Percentiles rank a stretch among this genome's conserved stretches.
Evolutionary conservation across 2,329 filamentous ascomycete species (phyloP).

Genomic region (Aspergillus melleus): DNA sequence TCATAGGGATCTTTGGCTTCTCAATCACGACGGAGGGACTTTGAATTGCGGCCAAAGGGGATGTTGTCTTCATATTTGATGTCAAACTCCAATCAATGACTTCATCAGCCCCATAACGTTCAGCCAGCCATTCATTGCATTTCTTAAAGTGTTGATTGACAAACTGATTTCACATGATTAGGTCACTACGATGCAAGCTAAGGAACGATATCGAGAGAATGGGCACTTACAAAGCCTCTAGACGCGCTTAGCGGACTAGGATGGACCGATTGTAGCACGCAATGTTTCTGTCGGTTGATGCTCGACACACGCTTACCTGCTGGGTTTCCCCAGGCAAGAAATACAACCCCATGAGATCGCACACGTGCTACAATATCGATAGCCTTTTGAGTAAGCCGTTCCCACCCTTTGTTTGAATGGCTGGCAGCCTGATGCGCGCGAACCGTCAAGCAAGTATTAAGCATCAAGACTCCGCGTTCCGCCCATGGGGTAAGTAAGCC

Average conservation of each 20-base stretch:
- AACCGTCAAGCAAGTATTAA: slow-evolving; percentile 95
- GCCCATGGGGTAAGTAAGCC: slow-evolving; percentile 93
- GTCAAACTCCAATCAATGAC: slow-evolving; percentile 82
- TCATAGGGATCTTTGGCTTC: slow-evolving; percentile 16
- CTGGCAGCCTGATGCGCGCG: slow-evolving; percentile 84
- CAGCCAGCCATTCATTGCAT: slow-evolving; percentile 67
- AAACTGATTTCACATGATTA: slow-evolving; percentile 30
- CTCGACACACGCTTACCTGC: slow-evolving; percentile 76
- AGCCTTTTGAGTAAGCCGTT: slow-evolving; percentile 84
- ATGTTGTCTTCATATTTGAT: slow-evolving; percentile 21
- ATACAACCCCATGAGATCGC: slow-evolving; percentile 80
- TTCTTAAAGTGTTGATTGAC: slow-evolving; percentile 49
- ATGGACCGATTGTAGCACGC: slow-evolving; percentile 83
- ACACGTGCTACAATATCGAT: slow-evolving; percentile 83
- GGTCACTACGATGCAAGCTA: background rate
- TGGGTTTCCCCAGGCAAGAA: slow-evolving; percentile 88
- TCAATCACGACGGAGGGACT: slow-evolving; percentile 25
- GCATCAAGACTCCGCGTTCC: slow-evolving; percentile 83
- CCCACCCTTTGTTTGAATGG: slow-evolving; percentile 87
- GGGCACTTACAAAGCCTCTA: slow-evolving; percentile 67
- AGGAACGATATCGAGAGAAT: background rate
- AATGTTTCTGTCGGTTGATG: slow-evolving; percentile 71
- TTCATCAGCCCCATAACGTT: slow-evolving; percentile 74
- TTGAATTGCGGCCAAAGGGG: slow-evolving; percentile 13
- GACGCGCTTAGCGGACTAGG: slow-evolving; percentile 88